Evolutionary conservation across 2,329 filamentous ascomycete genomes (phyloP), one percentile per base, ranked within the genome.

Genomic region (Microdochium bolleyi): DNA sequence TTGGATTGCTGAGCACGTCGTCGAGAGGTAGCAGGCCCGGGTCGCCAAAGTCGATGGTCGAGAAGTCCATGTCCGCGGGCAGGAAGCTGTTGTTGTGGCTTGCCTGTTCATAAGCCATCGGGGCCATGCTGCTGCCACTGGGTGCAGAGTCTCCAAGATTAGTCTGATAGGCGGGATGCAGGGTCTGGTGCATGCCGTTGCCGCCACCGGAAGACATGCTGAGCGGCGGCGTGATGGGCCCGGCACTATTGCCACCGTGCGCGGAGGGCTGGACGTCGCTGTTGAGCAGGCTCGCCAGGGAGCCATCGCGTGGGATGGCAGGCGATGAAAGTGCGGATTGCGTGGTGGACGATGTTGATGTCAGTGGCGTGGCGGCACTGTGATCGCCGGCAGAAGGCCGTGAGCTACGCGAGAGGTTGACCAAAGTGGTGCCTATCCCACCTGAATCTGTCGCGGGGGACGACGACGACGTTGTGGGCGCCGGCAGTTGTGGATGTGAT

Each of bases 1-100:
- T 64, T 0, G 62, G 57, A 37, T 63, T 61, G 34, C 61, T 64
- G 34, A 73, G 59, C 24, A 73, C 65, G 51, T 58, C 65, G 21
- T 74, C 71, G 4, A 74, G 54, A 5, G 67, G 63, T n/a, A 65
- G 19, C 41, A 46, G 13, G 9, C 41, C 58, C 19, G 64, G 54
- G 49, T 71, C 67, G 50, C 67, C 56, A 44, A 68, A 67, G 11
- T 66, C 61, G 7, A 65, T 54, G 21, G 16, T 7, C 0, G 61
- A 61, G 37, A 64, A 60, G 51, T 64, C 62, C 52, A 64, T 57
- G 13, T 4, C 19, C n/a, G 41, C 16, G 16, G 41, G 41, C 9
- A 46, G 13, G 19, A 46, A 46, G 41, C 5, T 11, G 16, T 22
- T 21, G 19, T 19, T 46, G 14, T 10, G 9, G 13, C 14, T 16